A percentile compares a stretch with the other conserved stretches of the same genome.
Evolutionary conservation across 2,329 filamentous ascomycete species (phyloP).

Genomic region (Atkinsonella texensis): DNA sequence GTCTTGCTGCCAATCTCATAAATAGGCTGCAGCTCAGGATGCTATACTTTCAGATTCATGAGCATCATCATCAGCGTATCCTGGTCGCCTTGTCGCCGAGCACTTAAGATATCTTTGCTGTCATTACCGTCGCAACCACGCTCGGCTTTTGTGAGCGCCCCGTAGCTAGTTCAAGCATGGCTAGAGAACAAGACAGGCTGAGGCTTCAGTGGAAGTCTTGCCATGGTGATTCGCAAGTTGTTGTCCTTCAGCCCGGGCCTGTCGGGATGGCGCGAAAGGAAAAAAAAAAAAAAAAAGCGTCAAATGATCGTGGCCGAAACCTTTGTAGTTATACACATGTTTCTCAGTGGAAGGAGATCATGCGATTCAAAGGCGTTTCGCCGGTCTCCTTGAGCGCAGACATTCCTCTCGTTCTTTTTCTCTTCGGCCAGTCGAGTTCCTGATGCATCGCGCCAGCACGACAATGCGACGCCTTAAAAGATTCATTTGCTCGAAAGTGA

Average conservation of each 20-base stretch:
- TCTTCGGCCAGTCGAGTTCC: too few species aligned
- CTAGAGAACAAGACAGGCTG: too few species aligned
- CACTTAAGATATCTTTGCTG: background rate
- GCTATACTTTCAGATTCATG: background rate
- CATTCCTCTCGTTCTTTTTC: background rate
- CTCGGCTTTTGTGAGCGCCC: too few species aligned
- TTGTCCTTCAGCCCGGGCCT: background rate
- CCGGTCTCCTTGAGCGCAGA: background rate
- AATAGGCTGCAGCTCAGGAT: background rate
- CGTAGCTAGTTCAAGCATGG: too few species aligned
- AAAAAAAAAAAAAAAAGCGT: background rate
- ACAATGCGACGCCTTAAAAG: background rate
- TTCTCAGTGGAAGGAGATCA: background rate
- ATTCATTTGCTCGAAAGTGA: background rate
- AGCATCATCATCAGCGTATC: background rate
- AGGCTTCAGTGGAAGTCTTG: background rate
- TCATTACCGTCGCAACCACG: background rate
- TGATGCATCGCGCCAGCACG: background rate
- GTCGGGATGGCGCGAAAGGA: background rate
- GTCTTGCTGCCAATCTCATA: background rate
- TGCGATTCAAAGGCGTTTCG: background rate
- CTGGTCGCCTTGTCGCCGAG: background rate
- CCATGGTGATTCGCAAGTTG: background rate
- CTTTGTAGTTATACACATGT: slow-evolving; percentile 6
- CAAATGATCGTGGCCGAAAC: slow-evolving; percentile 1